Conservation (phyloP, 495 filamentous ascomycete species). For the Penicillium riverlandense region DNA sequence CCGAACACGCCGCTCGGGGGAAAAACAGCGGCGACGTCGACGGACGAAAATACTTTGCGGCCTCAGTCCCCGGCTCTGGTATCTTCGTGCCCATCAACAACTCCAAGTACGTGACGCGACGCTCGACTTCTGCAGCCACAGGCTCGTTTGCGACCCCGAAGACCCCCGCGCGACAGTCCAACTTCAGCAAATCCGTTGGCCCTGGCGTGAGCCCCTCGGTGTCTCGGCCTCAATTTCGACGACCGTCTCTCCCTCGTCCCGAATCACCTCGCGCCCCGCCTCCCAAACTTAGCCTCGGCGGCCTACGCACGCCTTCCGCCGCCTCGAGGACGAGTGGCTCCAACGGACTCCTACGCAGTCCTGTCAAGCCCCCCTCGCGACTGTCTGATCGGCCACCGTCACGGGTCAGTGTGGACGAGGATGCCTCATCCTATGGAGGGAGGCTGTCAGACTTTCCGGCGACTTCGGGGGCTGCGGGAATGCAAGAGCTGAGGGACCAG, state of each 20-base stretch:
- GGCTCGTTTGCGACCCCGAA: constrained; percentile 63
- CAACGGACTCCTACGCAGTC: constrained; percentile 31
- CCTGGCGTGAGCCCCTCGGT: constrained; percentile 74
- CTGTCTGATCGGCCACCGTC: constrained; percentile 37
- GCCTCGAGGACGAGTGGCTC: constrained; percentile 19
- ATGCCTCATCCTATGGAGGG: constrained; percentile 18
- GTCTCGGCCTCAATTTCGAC: constrained; percentile 49
- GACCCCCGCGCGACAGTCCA: constrained; percentile 50
- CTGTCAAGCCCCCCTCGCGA: constrained; percentile 37
- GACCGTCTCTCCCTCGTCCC: constrained; percentile 73
- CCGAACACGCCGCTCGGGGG: constrained; percentile 71
- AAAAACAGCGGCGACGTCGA: constrained; percentile 98
- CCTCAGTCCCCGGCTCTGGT: constrained; percentile 68
- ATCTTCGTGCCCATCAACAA: constrained; percentile 94
- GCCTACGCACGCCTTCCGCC: constrained; percentile 38
- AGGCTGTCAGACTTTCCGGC: constrained; percentile 38
- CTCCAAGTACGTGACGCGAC: constrained; percentile 59
- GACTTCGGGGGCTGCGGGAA: constrained; percentile 39
- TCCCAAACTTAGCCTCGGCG: constrained; percentile 51
- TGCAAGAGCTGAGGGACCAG: constrained; percentile 52
- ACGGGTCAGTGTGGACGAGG: constrained; percentile 34
- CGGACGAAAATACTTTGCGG: constrained; percentile 74
- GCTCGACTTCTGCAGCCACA: constrained; percentile 37
- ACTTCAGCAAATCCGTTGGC: constrained; percentile 83
- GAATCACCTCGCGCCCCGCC: constrained; percentile 62